Base-by-base conservation (phyloP, 371 early-diverging fungal genomes). In the Apophysomyces elegans region DNA sequence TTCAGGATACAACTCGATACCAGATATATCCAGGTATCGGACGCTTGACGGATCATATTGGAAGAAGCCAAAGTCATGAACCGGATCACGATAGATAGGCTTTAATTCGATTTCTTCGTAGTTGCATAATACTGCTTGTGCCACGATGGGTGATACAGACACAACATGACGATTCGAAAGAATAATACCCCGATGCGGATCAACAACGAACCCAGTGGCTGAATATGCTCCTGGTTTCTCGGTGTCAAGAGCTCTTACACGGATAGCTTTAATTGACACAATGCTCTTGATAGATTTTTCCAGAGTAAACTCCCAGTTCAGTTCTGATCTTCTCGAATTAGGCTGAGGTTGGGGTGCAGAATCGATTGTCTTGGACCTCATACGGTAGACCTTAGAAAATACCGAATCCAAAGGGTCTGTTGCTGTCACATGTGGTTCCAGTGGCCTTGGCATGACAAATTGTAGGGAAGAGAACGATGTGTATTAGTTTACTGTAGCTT, bases 141-240 rank as follows among this genome's bases (percentile, higher is more conserved):
- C 95, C 12, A 91, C 86, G 56, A 93, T 87, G 1, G 96, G 97
- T 0, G 93, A 94, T 0, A 92, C 83, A 50, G 93, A 89, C 8
- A 92, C 93, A 2, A 96, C 95, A 67, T 96, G 96, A 4, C 96
- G 79, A 74, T 96, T 96, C 11, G 97, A 90, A n/a, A 96, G 81
- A 38, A 96, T 89, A 38, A 96, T 77, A 6, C 96, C 98, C 0
- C 75, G 76, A 61, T 86, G 61, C 4, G 90, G 88, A 68, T 97
- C 97, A 0, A 97, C 96, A 0, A 97, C 87, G 74, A 97, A 97
- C 5, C 98, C 98, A 5, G 96, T 91, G 3, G 97, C 96, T 13
- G 86, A 84, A 68, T 81, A 88, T 1, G 78, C 86, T 56, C 91
- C 93, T 38, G 95, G 88, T 16, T 85, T 83, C 72, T 97, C 96